Evolutionary conservation across 2,329 filamentous ascomycete species (phyloP), one percentile per base, ranked within the genome.

Genomic region (Aspergillus sp.): DNA sequence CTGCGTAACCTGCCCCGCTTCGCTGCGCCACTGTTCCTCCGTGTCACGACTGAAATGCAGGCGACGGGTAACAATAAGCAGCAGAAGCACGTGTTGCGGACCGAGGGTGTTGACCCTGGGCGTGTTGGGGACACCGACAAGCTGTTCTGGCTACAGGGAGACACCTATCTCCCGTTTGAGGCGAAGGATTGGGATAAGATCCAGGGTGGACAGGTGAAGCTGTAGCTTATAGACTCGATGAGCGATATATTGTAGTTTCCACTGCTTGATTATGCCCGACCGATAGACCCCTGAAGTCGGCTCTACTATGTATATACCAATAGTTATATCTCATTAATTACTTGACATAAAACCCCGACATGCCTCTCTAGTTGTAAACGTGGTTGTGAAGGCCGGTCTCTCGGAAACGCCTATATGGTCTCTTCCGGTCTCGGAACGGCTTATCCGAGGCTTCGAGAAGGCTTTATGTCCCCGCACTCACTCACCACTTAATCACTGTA

Each of bases 11-110:
- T 96, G 24, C 91, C 92, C 0, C 82, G 81, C 49, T 96, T 89
- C 67, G 91, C 91, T 0, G 82, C 87, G 4, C 92, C 92, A 0
- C 66, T 95, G 1, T 96, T 96, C 75, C 71, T 96, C 48, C 82
- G 92, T 12, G 74, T 92, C 5, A 82, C 87, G 7, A 79, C 76
- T 24, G 81, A 83, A 24, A 81, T 85, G 63, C 85, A 89, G 67
- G 81, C 85, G 1, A 96, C 92, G 4, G 91, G 91, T 0, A 96
- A 91, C 48, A 89, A 91, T 68, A 96, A 96, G 80, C 90, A 96
- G 77, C 89, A 93, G 75, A 96, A 96, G 75, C 85, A 89, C 61
- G 75, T 79, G 0, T 72, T 96, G 62, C 80, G 90, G n/a, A 79
- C 81, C 2, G 83, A 93, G 61, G 91, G 92, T 0, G 89, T 93